Evolutionary conservation across 2,329 filamentous ascomycete species (phyloP).

Genomic region (Claviceps capensis): DNA sequence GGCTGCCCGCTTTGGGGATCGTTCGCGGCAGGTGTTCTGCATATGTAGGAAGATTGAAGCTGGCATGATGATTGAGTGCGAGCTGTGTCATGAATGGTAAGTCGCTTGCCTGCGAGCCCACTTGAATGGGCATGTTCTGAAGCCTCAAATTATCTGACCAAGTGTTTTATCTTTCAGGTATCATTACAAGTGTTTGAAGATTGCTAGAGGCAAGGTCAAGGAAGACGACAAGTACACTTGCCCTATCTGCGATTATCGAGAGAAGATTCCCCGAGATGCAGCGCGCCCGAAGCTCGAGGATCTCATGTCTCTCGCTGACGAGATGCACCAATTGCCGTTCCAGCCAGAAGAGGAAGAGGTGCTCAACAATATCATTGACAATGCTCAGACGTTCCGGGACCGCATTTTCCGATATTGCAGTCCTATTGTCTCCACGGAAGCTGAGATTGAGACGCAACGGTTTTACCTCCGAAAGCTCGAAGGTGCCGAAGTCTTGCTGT

Average conservation of each 20-base stretch:
- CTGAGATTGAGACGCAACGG: conserved; percentile 77
- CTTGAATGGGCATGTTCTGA: not conserved
- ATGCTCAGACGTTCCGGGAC: conserved; percentile 70
- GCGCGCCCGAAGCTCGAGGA: conserved; percentile 92
- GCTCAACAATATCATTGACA: conserved; percentile 72
- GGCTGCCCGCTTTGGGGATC: conserved; percentile 45
- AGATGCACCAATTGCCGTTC: conserved; percentile 71
- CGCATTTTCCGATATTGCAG: conserved; percentile 74
- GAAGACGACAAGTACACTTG: conserved; percentile 98
- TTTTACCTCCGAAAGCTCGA: conserved; percentile 97
- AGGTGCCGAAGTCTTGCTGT: conserved; percentile 82
- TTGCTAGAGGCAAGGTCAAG: conserved; percentile 93
- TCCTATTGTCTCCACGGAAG: conserved; percentile 63
- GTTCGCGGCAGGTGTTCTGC: conserved; percentile 74
- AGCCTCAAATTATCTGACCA: not conserved
- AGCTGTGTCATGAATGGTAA: conserved; percentile 94
- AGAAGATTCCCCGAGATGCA: conserved; percentile 92
- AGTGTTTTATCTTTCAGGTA: conserved; percentile 45
- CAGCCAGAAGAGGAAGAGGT: conserved; percentile 90
- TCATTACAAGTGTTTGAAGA: conserved; percentile 95
- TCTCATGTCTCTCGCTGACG: conserved; percentile 68
- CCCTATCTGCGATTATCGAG: conserved; percentile 92
- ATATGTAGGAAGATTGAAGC: conserved; percentile 89
- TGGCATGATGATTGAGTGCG: conserved; percentile 99
- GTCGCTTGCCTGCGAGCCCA: conserved; percentile 18